phyloP scores from a whole-genome alignment of 345 rosid species.

The Salix viminalis region DNA sequence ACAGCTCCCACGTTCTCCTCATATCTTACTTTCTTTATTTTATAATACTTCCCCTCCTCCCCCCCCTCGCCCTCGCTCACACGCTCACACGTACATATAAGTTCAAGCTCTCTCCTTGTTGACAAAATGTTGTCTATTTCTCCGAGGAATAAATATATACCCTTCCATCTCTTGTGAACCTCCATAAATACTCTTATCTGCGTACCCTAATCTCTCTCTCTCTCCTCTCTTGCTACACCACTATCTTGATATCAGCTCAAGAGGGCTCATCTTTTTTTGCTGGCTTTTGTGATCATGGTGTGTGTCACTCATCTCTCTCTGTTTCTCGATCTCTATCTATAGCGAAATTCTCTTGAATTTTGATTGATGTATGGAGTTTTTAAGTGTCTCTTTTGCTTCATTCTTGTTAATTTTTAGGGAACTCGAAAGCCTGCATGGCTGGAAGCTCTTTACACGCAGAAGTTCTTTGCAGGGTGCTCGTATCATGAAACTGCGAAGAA shows the following conservation, averaged over 20 bases:
- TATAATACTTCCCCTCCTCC: slow-evolving; percentile 6
- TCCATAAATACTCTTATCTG: slow-evolving; percentile 56
- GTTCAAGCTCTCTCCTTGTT: slow-evolving; percentile 12
- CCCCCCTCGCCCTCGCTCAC: neutral
- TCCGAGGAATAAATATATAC: slow-evolving; percentile 52
- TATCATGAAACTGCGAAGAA: slow-evolving; percentile 79
- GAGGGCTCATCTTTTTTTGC: neutral
- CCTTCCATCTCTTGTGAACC: slow-evolving; percentile 46
- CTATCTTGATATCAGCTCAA: slow-evolving; percentile 23
- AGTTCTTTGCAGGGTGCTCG: slow-evolving; percentile 71
- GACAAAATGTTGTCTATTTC: slow-evolving; percentile 33
- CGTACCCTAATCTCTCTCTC: slow-evolving; percentile 33
- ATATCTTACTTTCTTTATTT: slow-evolving; percentile 27
- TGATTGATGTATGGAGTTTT: neutral
- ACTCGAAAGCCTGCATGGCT: slow-evolving; percentile 88
- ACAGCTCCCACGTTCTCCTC: slow-evolving; percentile 88
- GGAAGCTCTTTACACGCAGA: slow-evolving; percentile 75
- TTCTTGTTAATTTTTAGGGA: slow-evolving; percentile 35
- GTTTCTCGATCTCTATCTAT: neutral
- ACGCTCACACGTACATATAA: slow-evolving; percentile 11
- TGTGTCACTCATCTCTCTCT: slow-evolving; percentile 10
- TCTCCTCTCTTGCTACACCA: slow-evolving; percentile 16
- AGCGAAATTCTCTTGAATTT: neutral
- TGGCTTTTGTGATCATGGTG: slow-evolving; percentile 49
- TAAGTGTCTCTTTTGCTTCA: neutral